Evolutionary conservation across 768 basidiomycete genomes (phyloP), one percentile per base, ranked within the genome.

Genomic region (Antrodiella citrinella): DNA sequence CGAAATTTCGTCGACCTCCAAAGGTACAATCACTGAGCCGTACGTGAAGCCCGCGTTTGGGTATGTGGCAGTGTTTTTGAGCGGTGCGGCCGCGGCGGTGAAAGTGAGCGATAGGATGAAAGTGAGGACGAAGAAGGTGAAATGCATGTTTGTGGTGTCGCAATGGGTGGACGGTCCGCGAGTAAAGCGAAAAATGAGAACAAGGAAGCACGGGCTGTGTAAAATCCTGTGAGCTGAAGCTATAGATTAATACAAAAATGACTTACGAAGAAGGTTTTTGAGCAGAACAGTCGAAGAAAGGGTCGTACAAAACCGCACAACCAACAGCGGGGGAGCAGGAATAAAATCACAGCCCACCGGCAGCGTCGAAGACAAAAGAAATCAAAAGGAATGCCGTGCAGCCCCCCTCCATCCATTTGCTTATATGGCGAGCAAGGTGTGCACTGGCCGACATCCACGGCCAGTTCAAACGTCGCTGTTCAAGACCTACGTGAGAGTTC

Each of bases 31-130:
- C n/a, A n/a, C n/a, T n/a, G n/a, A n/a, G n/a, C n/a, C n/a, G n/a
- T n/a, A n/a, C n/a, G n/a, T n/a, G n/a, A 35, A 35, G 7, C 30
- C 30, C 7, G 30, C 7, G 15, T 10, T 13, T n/a, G 47, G 35
- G 25, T 43, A 47, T 10, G 43, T 38, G 13, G 26, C 24, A 9
- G 53, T 54, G 22, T 54, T 43, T 47, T 51, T 44, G 15, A 54
- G 49, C 18, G 49, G 53, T 12, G 41, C 19, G n/a, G 53, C 53
- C n/a, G 11, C 21, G 30, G 15, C 30, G 51, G 7, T 43, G 18
- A 53, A n/a, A 13, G 23, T 9, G 48, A 21, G 13, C 4, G 23
- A 4, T 20, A 51, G 15, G 5, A 44, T 4, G 41, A 44, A 35
- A 15, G 15, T 7, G 30, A 35, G 23, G 9, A 42, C 23, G 42